Percentiles rank a stretch among this genome's conserved stretches.
Conservation (phyloP, 257 asterid genomes). For the Knoxia roxburghii region DNA sequence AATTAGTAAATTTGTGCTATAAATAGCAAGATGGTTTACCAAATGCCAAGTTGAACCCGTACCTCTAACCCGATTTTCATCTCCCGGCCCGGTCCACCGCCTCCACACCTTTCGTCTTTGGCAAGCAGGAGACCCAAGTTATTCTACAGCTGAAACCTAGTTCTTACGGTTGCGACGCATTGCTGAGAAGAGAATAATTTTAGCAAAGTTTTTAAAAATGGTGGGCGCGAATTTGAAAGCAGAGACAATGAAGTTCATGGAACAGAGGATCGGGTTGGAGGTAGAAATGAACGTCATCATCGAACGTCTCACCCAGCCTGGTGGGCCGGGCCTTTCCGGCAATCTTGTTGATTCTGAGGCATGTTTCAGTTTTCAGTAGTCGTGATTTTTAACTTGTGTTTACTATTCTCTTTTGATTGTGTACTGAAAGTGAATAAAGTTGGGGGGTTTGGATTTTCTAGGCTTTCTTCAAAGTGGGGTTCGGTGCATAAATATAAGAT, state of each 20-base stretch:
- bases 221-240: slow-evolving; percentile 85
- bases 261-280: slow-evolving; percentile 55
- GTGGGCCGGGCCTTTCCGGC: slow-evolving; percentile 89
- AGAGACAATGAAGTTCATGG: slow-evolving; percentile 76
- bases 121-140: too few relatives aligned
- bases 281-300: slow-evolving; percentile 75
- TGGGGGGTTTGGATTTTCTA: neutral
- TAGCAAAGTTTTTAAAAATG: slow-evolving; percentile 35
- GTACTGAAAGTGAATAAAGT: neutral
- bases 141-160: neutral
- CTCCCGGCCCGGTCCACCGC: too few relatives aligned
- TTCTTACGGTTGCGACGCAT: neutral
- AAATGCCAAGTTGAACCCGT: too few relatives aligned
- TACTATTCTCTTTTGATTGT: neutral
- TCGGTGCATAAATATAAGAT: too few relatives aligned
- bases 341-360: slow-evolving; percentile 78
- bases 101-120: too few relatives aligned
- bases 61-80: too few relatives aligned
- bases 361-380: neutral
- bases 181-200: neutral
- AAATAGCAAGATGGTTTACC: too few relatives aligned
- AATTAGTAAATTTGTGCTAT: too few relatives aligned
- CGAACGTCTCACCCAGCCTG: slow-evolving; percentile 68
- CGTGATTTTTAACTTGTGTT: neutral
- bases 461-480: neutral